phyloP scores from a whole-genome alignment of 2,329 filamentous ascomycete species.

The Xylaria sp. region DNA sequence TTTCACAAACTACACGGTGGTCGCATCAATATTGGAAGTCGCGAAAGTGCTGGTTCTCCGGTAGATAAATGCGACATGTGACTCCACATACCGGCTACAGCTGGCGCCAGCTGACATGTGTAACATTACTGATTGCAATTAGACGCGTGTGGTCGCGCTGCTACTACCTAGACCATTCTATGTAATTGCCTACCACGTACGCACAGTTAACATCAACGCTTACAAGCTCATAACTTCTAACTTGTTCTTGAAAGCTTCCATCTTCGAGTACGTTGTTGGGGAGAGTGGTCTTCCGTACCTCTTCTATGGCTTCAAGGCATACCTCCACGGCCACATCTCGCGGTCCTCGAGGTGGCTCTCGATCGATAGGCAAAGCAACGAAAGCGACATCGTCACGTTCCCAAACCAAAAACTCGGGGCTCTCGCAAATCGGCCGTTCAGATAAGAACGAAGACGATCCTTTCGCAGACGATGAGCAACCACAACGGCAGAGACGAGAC shows the following conservation, averaged over 20 bases:
- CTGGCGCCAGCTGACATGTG: neutral
- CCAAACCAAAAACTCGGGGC: constrained; percentile 25
- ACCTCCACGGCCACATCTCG: constrained; percentile 51
- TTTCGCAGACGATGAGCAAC: constrained; percentile 44
- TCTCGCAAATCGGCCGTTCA: constrained; percentile 31
- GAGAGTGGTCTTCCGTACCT: neutral
- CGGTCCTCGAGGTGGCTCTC: constrained; percentile 45
- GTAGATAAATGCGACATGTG: neutral
- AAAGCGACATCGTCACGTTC: constrained; percentile 37
- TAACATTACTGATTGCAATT: neutral
- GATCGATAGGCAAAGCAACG: constrained; percentile 31
- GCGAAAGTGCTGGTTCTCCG: neutral
- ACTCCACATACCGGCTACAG: neutral
- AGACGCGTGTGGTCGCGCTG: neutral
- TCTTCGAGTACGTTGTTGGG: neutral
- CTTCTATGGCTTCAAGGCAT: constrained; percentile 58
- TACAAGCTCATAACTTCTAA: neutral
- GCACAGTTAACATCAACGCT: no score
- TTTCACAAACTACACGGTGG: no score
- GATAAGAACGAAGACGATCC: constrained; percentile 44
- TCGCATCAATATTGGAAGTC: neutral
- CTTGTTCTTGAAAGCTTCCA: neutral
- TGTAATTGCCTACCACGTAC: no score
- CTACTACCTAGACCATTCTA: no score
- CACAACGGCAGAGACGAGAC: constrained; percentile 27